Conservation (phyloP, 1,139 yeast species). For the Petasospora fabianii region DNA sequence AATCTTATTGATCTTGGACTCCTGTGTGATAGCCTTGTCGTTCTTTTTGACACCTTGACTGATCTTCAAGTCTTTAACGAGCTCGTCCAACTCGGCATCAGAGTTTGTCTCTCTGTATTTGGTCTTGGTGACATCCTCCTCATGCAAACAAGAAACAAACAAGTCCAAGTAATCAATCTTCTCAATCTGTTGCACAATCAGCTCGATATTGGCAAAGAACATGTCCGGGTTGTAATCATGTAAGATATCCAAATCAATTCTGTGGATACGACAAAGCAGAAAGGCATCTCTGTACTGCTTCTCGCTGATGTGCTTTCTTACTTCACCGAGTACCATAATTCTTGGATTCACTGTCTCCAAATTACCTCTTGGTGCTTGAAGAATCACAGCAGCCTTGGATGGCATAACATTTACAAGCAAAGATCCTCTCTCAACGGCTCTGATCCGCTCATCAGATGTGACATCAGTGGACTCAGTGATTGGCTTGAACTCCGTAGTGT, state of each 20-base stretch:
- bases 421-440: slow-evolving; percentile 91
- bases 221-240: slow-evolving; percentile 80
- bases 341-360: slow-evolving; percentile 92
- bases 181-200: slow-evolving; percentile 68
- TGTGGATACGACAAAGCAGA: slow-evolving; percentile 78
- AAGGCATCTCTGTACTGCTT: slow-evolving; percentile 69
- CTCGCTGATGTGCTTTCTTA: slow-evolving; percentile 61
- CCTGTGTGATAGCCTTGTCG: slow-evolving; percentile 35
- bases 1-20: slow-evolving; percentile 69
- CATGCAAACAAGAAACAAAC: slow-evolving; percentile 80
- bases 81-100: slow-evolving; percentile 32
- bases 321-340: slow-evolving; percentile 83
- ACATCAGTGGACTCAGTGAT: slow-evolving; percentile 34
- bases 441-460: slow-evolving; percentile 69
- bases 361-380: slow-evolving; percentile 96
- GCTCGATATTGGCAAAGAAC: slow-evolving; percentile 60
- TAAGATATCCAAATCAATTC: slow-evolving; percentile 85
- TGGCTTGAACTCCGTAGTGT: slow-evolving; percentile 37
- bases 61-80: slow-evolving; percentile 29
- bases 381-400: slow-evolving; percentile 72
- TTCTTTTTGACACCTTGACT: slow-evolving; percentile 29
- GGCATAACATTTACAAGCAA: slow-evolving; percentile 77
- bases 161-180: slow-evolving; percentile 77
- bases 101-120: slow-evolving; percentile 73
- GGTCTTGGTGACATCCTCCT: slow-evolving; percentile 80